These are phyloP conservation scores for Trichocomaceae sp. DNA, from an alignment of 2,329 filamentous ascomycete genomes.

Conservation along the genomic window DNA sequence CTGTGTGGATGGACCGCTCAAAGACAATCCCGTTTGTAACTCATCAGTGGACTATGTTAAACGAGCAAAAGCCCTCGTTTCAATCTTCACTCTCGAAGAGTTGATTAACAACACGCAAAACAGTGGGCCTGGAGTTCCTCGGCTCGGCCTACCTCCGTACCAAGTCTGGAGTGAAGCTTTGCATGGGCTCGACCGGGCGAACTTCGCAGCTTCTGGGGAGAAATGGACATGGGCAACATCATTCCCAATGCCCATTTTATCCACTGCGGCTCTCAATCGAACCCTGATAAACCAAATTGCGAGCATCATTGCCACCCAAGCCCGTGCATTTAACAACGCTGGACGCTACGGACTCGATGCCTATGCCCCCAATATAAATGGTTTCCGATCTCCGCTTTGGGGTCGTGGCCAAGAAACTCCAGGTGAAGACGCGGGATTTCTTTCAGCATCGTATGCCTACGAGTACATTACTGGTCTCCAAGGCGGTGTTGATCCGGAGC, in stretches of 20 bases:
- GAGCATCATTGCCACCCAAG: conserved; percentile 50
- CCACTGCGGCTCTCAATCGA: conserved; percentile 59
- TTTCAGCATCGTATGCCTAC: conserved; percentile 45
- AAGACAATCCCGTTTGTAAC: conserved; percentile 46
- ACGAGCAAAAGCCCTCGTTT: conserved; percentile 42
- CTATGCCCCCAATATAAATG: conserved; percentile 59
- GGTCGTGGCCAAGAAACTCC: conserved; percentile 57
- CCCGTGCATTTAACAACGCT: conserved; percentile 58
- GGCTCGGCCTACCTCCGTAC: conserved; percentile 52
- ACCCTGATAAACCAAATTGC: conserved; percentile 53
- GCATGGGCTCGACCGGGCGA: conserved; percentile 56
- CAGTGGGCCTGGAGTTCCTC: conserved; percentile 43
- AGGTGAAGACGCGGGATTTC: conserved; percentile 49
- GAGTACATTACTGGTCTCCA: conserved; percentile 51
- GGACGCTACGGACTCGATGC: conserved; percentile 38
- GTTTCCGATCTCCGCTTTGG: conserved; percentile 58
- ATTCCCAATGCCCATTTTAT: conserved; percentile 58
- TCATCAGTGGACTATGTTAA: conserved; percentile 29
- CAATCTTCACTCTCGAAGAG: conserved; percentile 44
- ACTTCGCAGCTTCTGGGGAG: conserved; percentile 45
- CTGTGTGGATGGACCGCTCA: conserved; percentile 44
- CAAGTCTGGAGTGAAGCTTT: conserved; percentile 55
- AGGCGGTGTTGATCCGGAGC: conserved; percentile 35
- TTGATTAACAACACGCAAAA: conserved; percentile 48
- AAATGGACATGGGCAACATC: conserved; percentile 56